A percentile compares a stretch with the other conserved stretches of the same genome.
Conservation (phyloP, 306 rosid genomes). For the Purshia tridentata region DNA sequence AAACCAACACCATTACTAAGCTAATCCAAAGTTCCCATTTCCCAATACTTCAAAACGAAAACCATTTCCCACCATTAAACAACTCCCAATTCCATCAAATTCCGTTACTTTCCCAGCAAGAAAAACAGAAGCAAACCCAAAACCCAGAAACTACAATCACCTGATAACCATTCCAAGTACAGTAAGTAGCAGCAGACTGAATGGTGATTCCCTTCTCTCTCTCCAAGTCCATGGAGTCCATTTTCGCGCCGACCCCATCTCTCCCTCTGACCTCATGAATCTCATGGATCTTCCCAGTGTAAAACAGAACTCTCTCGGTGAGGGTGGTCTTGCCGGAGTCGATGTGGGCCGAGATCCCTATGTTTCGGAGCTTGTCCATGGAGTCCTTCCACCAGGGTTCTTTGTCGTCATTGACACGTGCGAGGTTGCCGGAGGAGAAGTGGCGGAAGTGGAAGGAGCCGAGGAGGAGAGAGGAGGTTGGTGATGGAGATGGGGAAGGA, state of each 20-base stretch:
- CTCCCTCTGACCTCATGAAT: constrained; percentile 92
- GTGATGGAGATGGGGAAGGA: constrained; percentile 29
- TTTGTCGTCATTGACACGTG: constrained; percentile 67
- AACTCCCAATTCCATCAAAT: neutral
- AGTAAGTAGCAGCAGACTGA: constrained; percentile 92
- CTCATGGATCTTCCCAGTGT: constrained; percentile 93
- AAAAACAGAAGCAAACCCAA: neutral
- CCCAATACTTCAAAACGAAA: neutral
- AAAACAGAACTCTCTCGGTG: constrained; percentile 78
- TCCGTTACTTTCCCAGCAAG: neutral
- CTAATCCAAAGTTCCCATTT: neutral
- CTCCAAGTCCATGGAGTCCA: constrained; percentile 99
- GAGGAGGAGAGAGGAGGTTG: constrained; percentile 42
- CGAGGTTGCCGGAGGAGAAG: constrained; percentile 55
- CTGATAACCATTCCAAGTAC: constrained; percentile 89
- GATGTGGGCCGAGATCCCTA: constrained; percentile 97
- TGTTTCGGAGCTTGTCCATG: constrained; percentile 72
- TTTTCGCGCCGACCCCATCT: constrained; percentile 96
- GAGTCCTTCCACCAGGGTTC: constrained; percentile 94
- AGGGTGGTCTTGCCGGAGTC: constrained; percentile 99
- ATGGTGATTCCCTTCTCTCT: constrained; percentile 93
- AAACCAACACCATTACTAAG: neutral
- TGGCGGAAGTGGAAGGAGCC: constrained; percentile 60
- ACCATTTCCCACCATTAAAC: neutral
- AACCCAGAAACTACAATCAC: constrained; percentile 26